Base-by-base conservation (phyloP, 2,329 filamentous ascomycete genomes). In the Aspergillus hiratsukae region DNA sequence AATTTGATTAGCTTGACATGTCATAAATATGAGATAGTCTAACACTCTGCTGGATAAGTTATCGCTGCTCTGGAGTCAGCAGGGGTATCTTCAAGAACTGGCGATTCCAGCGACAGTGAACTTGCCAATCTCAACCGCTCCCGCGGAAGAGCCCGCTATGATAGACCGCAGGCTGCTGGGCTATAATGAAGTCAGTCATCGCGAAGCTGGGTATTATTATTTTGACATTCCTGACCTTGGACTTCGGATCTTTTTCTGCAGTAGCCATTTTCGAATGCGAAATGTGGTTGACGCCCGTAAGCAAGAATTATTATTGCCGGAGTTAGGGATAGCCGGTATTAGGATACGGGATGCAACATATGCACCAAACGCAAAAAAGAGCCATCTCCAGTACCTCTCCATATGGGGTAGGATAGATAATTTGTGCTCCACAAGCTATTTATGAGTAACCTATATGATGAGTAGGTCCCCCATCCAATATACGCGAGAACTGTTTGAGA, bases 1-100 rank as follows among this genome's bases (percentile, higher is more conserved):
- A 40, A 48, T 37, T 49, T 10, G 23, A 57, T 66, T 58, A 64
- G 57, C 41, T 29, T 51, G 27, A 28, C 9, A 52, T 23, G 7
- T 25, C 19, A 23, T 17, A 46, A 9, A 9, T 48, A 51, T 35
- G 11, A 3, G 40, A 28, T 10, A 31, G 6, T 19, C 82, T 66
- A 85, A 91, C 89, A 96, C 76, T 97, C 92, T 68, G 91, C 91
- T 55, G 92, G 92, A 75, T 96, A 97, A 61, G 92, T 96, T 66
- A 96, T 95, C 60, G 91, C 85, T 87, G 50, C 49, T 43, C 4
- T n/a, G 40, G n/a, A 46, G 54, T 74, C 68, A 71, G 66, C 55
- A 40, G 37, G 17, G 7, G 8, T 46, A 35, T 53, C 19, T 46
- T 23, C 31, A 17, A 46, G 21, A 14, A 14, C 10, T 3, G 43